Evolutionary conservation across 306 rosid species (phyloP).

Genomic region (Chamaecrista fasciculata): DNA sequence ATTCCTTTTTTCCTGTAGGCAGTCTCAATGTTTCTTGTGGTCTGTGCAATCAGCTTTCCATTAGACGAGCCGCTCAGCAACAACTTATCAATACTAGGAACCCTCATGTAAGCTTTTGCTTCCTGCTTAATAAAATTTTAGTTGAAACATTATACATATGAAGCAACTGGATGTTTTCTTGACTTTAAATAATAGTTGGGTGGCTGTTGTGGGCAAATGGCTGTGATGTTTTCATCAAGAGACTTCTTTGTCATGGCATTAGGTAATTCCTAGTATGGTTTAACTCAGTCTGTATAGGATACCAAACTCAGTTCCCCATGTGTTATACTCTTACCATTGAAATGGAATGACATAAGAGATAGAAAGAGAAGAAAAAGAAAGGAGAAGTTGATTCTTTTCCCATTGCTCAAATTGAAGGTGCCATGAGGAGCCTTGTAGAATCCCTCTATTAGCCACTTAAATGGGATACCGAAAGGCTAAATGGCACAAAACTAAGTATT

Average conservation of each 20-base stretch:
- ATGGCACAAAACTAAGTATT: not conserved
- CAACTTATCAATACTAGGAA: slow-evolving; percentile 75
- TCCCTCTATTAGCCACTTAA: not conserved
- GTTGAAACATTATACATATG: not conserved
- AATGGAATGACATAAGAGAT: not conserved
- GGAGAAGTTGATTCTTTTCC: not conserved
- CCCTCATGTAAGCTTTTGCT: slow-evolving; percentile 62
- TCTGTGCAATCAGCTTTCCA: slow-evolving; percentile 52
- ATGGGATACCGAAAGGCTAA: not conserved
- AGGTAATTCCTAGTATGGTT: not conserved
- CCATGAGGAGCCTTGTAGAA: not conserved
- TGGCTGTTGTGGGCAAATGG: not conserved
- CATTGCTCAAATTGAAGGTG: not conserved
- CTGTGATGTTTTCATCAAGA: not conserved
- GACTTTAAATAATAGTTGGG: not conserved
- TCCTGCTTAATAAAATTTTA: slow-evolving; percentile 1
- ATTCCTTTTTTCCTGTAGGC: slow-evolving; percentile 49
- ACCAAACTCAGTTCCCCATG: not conserved
- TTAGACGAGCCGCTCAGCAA: slow-evolving; percentile 57
- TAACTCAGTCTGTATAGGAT: not conserved
- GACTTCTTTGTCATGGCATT: not conserved
- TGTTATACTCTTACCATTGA: not conserved
- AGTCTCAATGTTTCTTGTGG: slow-evolving; percentile 73
- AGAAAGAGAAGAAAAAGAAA: not conserved
- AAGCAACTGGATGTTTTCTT: not conserved